Conservation (phyloP, 805 yeast species). For the Starmerella riodocensis region DNA sequence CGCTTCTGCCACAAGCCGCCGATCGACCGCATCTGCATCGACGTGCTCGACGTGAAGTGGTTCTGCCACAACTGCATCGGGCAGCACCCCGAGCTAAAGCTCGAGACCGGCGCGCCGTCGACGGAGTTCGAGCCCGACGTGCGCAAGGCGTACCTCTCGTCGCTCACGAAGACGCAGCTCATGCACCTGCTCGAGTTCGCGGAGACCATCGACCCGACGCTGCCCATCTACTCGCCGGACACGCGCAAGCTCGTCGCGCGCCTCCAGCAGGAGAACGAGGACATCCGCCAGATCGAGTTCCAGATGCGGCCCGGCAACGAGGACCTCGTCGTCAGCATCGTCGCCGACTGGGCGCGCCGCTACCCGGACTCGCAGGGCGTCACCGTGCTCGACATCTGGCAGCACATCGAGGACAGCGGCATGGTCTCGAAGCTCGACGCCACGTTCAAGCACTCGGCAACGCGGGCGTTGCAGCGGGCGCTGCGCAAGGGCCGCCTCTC, state of each 20-base stretch:
- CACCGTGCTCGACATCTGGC: slow-evolving; percentile 18
- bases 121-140: slow-evolving; percentile 26
- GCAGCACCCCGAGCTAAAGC: slow-evolving; percentile 26
- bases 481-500: slow-evolving; percentile 27
- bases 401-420: slow-evolving; percentile 20
- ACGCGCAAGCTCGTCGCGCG: slow-evolving; percentile 26
- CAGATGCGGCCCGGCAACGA: slow-evolving; percentile 25
- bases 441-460: slow-evolving; percentile 27
- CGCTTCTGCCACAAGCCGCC: slow-evolving; percentile 32
- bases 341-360: slow-evolving; percentile 21
- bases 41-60: slow-evolving; percentile 32
- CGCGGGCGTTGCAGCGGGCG: slow-evolving; percentile 29
- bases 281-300: slow-evolving; percentile 15
- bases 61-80: slow-evolving; percentile 30
- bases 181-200: slow-evolving; percentile 30
- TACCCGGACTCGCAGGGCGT: slow-evolving; percentile 22
- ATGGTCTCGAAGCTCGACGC: slow-evolving; percentile 23
- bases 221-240: slow-evolving; percentile 31
- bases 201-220: slow-evolving; percentile 28
- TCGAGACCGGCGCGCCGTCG: slow-evolving; percentile 30
- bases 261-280: slow-evolving; percentile 25
- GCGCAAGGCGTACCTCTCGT: slow-evolving; percentile 29
- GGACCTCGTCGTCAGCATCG: slow-evolving; percentile 26
- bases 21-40: slow-evolving; percentile 30
- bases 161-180: slow-evolving; percentile 30